phyloP scores from a whole-genome alignment of 1,284 basidiomycete genomes.

The Lentinus polychrous region DNA sequence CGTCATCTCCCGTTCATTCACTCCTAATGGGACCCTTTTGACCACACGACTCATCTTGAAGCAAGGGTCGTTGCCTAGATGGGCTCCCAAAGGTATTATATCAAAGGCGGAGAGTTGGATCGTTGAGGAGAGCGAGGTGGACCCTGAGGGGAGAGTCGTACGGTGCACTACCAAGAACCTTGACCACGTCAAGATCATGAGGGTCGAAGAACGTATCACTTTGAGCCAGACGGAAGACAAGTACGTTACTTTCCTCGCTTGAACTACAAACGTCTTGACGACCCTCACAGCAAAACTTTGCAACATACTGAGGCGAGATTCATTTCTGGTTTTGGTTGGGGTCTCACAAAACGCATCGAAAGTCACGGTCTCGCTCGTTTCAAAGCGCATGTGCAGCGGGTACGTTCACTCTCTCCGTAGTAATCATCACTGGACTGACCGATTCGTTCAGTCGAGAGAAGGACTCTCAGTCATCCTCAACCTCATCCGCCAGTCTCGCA shows the following conservation, averaged over 20 bases:
- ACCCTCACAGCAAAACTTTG: conserved; percentile 50
- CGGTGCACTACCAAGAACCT: conserved; percentile 72
- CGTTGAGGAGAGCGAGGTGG: conserved; percentile 87
- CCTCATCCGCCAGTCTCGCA: conserved; percentile 67
- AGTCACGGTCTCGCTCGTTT: conserved; percentile 69
- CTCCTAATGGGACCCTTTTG: conserved; percentile 68
- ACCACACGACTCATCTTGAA: conserved; percentile 92
- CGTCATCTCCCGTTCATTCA: conserved; percentile 78
- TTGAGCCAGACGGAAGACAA: conserved; percentile 58
- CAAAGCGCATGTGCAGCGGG: conserved; percentile 73
- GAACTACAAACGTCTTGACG: not conserved
- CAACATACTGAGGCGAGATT: conserved; percentile 75
- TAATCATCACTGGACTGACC: not conserved
- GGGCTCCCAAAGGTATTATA: conserved; percentile 81
- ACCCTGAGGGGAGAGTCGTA: conserved; percentile 65
- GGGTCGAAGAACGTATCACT: conserved; percentile 67
- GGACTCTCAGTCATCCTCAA: conserved; percentile 70
- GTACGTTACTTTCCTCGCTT: conserved; percentile 32
- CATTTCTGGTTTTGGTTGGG: conserved; percentile 77
- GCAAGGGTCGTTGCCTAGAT: conserved; percentile 82
- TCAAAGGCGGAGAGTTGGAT: conserved; percentile 79
- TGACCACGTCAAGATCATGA: conserved; percentile 81
- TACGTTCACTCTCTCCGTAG: conserved; percentile 25
- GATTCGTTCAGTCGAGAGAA: conserved; percentile 62
- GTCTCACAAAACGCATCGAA: conserved; percentile 73